Conservation (phyloP, 768 basidiomycete species). For the Tulasnella calospora region DNA sequence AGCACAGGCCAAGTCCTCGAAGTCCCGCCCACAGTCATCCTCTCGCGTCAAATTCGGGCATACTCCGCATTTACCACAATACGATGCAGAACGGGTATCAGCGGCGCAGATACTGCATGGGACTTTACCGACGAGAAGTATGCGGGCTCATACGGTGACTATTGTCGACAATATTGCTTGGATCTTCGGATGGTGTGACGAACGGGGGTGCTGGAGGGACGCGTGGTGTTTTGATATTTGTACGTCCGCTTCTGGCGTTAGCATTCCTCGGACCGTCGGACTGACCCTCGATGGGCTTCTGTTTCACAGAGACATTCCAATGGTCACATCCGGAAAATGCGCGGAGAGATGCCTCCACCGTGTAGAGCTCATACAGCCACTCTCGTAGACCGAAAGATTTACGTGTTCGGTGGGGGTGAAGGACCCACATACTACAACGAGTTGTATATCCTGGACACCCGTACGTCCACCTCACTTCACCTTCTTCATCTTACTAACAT, state of each 20-base stretch:
- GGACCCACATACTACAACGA: constrained; percentile 77
- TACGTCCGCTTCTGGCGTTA: constrained; percentile 48
- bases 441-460: constrained; percentile 77
- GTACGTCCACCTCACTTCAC: constrained; percentile 34
- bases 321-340: constrained; percentile 75
- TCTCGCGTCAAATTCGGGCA: constrained; percentile 13
- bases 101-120: constrained; percentile 78
- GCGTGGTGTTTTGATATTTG: constrained; percentile 84
- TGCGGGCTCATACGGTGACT: constrained; percentile 81
- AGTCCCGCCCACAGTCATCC: neutral
- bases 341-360: constrained; percentile 73
- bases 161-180: constrained; percentile 78
- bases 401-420: constrained; percentile 35
- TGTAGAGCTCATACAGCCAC: constrained; percentile 87
- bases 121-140: constrained; percentile 54
- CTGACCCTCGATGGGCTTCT: no score
- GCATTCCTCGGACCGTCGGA: constrained; percentile 54
- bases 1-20: neutral
- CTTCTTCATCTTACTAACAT: neutral
- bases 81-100: constrained; percentile 46
- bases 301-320: no score
- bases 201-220: constrained; percentile 65
- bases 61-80: constrained; percentile 31
- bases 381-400: constrained; percentile 63
- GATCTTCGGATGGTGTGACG: constrained; percentile 87